Conservation (phyloP, 2,329 filamentous ascomycete species). For the Amauroascus verrucosus region DNA sequence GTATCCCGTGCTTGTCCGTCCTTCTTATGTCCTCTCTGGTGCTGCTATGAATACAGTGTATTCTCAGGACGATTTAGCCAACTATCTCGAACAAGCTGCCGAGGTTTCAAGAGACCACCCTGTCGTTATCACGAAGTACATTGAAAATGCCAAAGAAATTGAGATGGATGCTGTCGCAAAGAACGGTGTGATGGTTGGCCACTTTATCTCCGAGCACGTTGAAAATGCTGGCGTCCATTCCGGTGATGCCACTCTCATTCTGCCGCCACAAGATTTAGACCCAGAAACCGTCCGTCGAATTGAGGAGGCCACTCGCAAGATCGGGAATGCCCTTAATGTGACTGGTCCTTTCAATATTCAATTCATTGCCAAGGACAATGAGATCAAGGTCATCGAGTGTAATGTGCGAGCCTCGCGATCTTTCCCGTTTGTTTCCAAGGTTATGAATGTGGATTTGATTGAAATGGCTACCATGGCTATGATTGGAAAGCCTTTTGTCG, state of each 20-base stretch:
- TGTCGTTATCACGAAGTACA: conserved; percentile 98
- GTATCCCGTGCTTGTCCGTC: conserved; percentile 89
- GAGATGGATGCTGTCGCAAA: conserved; percentile 98
- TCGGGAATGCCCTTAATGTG: conserved; percentile 84
- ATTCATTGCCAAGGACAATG: conserved; percentile 98
- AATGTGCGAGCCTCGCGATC: conserved; percentile 94
- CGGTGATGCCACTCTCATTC: conserved; percentile 88
- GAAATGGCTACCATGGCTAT: conserved; percentile 98
- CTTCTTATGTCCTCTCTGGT: conserved; percentile 92
- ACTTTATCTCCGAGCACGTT: conserved; percentile 97
- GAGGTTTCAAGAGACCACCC: conserved; percentile 93
- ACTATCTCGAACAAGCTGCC: conserved; percentile 78
- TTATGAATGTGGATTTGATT: conserved; percentile 94
- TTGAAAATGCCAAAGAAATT: conserved; percentile 98
- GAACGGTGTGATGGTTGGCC: conserved; percentile 79
- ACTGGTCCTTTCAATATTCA: conserved; percentile 98
- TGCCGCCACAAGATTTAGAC: conserved; percentile 88
- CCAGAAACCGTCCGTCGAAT: conserved; percentile 81
- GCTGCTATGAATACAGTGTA: conserved; percentile 99
- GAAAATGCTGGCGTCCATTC: conserved; percentile 98
- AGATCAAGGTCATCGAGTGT: conserved; percentile 99
- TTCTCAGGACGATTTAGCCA: conserved; percentile 82
- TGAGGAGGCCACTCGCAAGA: conserved; percentile 90
- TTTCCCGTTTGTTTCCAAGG: conserved; percentile 97
- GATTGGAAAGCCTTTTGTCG: conserved; percentile 68